phyloP scores from a whole-genome alignment of 2,329 filamentous ascomycete species.

The Exophiala viscosa region DNA sequence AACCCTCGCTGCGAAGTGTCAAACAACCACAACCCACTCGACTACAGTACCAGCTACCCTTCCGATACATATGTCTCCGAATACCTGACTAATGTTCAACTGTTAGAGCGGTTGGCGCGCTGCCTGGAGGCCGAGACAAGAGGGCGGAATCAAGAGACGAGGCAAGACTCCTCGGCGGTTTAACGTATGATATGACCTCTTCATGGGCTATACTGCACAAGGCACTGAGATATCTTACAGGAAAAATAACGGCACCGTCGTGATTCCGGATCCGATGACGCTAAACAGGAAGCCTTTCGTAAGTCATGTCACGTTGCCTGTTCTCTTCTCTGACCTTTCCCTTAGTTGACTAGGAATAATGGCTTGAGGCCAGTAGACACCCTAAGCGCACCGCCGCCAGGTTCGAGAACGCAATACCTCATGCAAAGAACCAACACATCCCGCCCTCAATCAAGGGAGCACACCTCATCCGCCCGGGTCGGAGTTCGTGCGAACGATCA shows the following conservation, averaged over 20 bases:
- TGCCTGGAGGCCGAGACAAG: background rate
- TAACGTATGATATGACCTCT: slow-evolving; percentile 14
- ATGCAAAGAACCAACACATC: background rate
- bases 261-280: slow-evolving; percentile 17
- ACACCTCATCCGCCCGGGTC: background rate
- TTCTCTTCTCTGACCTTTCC: background rate
- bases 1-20: background rate
- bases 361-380: slow-evolving; percentile 8
- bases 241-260: slow-evolving; percentile 2
- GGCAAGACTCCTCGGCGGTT: slow-evolving; percentile 12
- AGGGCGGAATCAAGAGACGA: slow-evolving; percentile 12
- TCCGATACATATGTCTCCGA: background rate
- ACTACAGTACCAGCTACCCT: background rate
- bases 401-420: background rate
- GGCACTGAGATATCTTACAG: slow-evolving; percentile 10
- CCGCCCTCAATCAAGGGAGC: background rate
- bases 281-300: background rate
- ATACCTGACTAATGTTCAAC: slow-evolving; percentile 1
- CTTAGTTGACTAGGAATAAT: background rate
- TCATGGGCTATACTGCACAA: background rate
- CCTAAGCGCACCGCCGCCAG: background rate
- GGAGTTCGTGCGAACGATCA: slow-evolving; percentile 10
- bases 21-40: too few species aligned
- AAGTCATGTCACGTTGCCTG: background rate
- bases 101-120: background rate